Evolutionary conservation across 106 monocot genomes (phyloP).

Genomic region (Apostasia ramifera): DNA sequence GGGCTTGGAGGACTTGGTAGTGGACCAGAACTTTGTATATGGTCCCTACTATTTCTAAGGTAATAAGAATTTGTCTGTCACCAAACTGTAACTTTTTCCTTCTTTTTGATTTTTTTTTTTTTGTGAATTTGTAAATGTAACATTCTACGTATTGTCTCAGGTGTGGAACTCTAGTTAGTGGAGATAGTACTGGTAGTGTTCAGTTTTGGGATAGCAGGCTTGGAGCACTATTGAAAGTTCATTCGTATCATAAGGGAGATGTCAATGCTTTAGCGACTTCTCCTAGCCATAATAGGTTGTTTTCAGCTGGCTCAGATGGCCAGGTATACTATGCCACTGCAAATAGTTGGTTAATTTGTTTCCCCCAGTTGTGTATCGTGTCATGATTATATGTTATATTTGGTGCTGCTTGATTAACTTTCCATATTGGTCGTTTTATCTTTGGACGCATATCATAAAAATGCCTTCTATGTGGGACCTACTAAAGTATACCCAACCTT

Average conservation of each 20-base stretch:
- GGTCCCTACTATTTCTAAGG: slow-evolving; percentile 87
- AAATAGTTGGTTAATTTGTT: no score
- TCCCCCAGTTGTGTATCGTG: no score
- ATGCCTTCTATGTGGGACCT: no score
- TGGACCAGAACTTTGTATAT: slow-evolving; percentile 71
- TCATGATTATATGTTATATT: no score
- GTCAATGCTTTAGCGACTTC: slow-evolving; percentile 65
- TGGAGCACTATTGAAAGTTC: slow-evolving; percentile 80
- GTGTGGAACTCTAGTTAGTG: slow-evolving; percentile 87
- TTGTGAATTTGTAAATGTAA: neutral
- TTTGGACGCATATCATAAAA: no score
- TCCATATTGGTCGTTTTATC: no score
- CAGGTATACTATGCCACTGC: slow-evolving; percentile 34
- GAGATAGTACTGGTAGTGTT: slow-evolving; percentile 91
- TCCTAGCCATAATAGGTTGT: slow-evolving; percentile 82
- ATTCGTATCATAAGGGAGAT: slow-evolving; percentile 78
- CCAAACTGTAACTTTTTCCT: no score
- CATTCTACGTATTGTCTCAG: slow-evolving; percentile 18
- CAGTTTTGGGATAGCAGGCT: slow-evolving; percentile 91
- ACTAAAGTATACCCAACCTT: no score
- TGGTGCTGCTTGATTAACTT: no score
- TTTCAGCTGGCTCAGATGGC: slow-evolving; percentile 96
- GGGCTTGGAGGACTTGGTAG: slow-evolving; percentile 70
- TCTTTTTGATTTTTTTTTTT: slow-evolving; percentile 4
- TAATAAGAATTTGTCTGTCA: slow-evolving; percentile 7